Conservation (phyloP, 305 asterid species). For the Fraxinus velutina region DNA sequence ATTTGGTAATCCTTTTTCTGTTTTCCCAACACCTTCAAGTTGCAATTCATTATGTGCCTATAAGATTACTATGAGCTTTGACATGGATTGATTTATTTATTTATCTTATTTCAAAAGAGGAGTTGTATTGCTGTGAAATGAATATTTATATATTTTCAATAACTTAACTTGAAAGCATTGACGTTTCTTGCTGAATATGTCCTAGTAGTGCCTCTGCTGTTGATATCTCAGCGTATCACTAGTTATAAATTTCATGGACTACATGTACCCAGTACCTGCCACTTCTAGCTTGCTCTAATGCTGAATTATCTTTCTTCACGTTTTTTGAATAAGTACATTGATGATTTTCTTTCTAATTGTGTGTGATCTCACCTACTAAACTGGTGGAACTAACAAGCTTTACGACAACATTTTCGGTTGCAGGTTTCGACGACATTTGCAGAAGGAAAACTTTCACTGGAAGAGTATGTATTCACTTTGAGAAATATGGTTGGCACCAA, state of each 20-base stretch:
- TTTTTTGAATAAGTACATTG: not conserved
- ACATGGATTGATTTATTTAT: not conserved
- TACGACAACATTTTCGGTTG: not conserved
- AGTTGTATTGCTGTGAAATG: not conserved
- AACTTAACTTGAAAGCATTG: not conserved
- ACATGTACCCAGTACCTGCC: not conserved
- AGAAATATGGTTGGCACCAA: constrained; percentile 48
- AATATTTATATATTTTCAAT: not conserved
- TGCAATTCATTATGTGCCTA: not conserved
- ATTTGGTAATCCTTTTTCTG: not conserved
- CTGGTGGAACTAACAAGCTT: not conserved
- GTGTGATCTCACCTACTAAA: not conserved
- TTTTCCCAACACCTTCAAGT: not conserved
- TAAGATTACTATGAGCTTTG: not conserved
- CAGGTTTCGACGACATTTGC: constrained; percentile 50
- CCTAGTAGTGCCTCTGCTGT: not conserved
- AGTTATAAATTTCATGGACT: not conserved
- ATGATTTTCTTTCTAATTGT: not conserved
- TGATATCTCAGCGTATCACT: not conserved
- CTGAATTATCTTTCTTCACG: not conserved
- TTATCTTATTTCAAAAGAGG: not conserved
- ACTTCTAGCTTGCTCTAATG: not conserved
- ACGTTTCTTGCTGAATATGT: not conserved
- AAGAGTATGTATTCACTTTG: constrained; percentile 49
- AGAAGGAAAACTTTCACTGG: constrained; percentile 49